These are phyloP conservation scores for Sextonia rubra DNA, from an alignment of 164 flowering plant genomes.

Conservation along the genomic window DNA sequence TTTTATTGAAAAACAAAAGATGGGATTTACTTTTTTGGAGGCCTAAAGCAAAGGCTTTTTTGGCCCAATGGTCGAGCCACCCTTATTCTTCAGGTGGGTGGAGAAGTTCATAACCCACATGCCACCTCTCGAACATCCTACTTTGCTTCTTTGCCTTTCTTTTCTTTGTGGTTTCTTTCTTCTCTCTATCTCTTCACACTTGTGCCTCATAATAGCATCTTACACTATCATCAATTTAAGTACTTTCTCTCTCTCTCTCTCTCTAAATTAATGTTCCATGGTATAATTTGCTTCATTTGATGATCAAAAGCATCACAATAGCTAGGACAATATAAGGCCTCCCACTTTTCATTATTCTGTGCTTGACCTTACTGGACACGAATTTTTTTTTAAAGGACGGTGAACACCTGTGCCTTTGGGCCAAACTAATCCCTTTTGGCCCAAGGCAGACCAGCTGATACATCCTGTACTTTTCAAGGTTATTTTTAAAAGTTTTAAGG, in stretches of 20 bases:
- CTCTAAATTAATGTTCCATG: not conserved
- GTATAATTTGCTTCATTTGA: not conserved
- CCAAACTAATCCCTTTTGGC: too few species aligned
- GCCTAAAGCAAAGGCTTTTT: too few species aligned
- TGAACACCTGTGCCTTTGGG: too few species aligned
- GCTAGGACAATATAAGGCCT: not conserved
- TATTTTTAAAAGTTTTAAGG: too few species aligned
- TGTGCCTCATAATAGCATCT: slow-evolving; percentile 12
- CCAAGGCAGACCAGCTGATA: too few species aligned
- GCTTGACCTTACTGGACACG: not conserved
- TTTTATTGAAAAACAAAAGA: too few species aligned
- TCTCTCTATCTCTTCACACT: slow-evolving; percentile 31
- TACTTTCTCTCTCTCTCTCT: slow-evolving; percentile 16
- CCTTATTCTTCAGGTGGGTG: slow-evolving; percentile 14
- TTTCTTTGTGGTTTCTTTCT: slow-evolving; percentile 38
- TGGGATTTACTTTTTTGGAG: too few species aligned
- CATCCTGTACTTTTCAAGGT: too few species aligned
- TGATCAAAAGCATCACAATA: not conserved
- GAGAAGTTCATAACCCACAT: slow-evolving; percentile 24
- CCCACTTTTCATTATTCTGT: not conserved
- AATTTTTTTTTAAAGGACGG: too few species aligned
- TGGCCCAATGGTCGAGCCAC: too few species aligned
- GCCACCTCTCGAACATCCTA: slow-evolving; percentile 20
- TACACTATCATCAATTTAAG: slow-evolving; percentile 30
- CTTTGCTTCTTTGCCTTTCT: slow-evolving; percentile 32